Evolutionary conservation across 2,329 filamentous ascomycete genomes (phyloP).

Genomic region (Scytalidium lignicola): DNA sequence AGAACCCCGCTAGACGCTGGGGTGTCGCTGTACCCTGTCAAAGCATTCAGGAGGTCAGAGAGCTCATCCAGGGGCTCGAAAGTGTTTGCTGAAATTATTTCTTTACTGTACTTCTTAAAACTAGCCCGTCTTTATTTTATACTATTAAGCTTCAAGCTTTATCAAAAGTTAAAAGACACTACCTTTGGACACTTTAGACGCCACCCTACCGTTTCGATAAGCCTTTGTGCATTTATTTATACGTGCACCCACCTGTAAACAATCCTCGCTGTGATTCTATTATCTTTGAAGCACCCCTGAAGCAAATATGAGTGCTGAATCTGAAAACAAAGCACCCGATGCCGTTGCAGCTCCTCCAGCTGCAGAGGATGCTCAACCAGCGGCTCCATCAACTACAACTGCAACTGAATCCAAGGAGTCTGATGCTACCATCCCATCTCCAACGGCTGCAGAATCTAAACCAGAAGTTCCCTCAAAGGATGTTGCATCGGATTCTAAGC

Average conservation of each 20-base stretch:
- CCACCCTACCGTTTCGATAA: background rate
- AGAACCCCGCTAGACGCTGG: background rate
- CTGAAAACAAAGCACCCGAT: conserved; percentile 5
- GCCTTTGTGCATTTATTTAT: background rate
- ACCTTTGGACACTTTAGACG: background rate
- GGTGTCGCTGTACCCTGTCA: background rate
- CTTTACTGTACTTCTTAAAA: background rate
- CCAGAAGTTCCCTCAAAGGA: conserved; percentile 5
- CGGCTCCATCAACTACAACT: background rate
- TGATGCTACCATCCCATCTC: conserved; percentile 4
- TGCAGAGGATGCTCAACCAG: conserved; percentile 5
- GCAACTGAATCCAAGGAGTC: conserved; percentile 3
- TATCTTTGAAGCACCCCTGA: background rate
- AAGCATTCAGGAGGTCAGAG: background rate
- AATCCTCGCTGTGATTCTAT: background rate
- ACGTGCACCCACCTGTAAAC: background rate
- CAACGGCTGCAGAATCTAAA: background rate
- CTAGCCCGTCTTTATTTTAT: background rate
- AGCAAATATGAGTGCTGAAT: conserved; percentile 15
- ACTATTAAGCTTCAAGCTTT: background rate
- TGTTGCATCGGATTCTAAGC: background rate
- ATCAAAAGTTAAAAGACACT: background rate
- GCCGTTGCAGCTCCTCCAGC: background rate
- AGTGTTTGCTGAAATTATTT: background rate
- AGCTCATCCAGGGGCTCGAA: background rate